Evolutionary conservation across 495 filamentous ascomycete species (phyloP), one percentile per base, ranked within the genome.

Genomic region (Annulohypoxylon stygium): DNA sequence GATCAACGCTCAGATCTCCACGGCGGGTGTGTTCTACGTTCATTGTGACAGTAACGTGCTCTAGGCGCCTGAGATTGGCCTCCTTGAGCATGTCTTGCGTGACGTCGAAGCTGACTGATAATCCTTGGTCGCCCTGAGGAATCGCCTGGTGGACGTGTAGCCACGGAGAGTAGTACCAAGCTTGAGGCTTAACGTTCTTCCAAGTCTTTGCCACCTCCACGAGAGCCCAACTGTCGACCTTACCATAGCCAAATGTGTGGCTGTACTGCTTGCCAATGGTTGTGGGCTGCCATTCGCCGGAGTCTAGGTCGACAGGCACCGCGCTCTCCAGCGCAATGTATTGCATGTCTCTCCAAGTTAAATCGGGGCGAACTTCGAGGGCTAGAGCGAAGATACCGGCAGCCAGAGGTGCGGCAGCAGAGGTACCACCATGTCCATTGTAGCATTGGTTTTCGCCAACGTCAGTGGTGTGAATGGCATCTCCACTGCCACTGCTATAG

Each of bases 11-110:
- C 37, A 99, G 79, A 79, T 99, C 96, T 18, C 96, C 96, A 69
- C 96, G 92, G 63, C 90, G 89, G 7, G 88, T 90, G 72, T 99
- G 96, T 61, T 90, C 86, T 50, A 97, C 86, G 75, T 99, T 99
- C 95, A 98, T 99, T 2, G 95, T 98, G 51, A 99, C 90, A 37
- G 95, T 97, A 64, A 99, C 91, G 83, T 99, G 96, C 81, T 99
- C 96, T 16, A 99, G 72, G 9, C 90, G 86, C 75, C 90, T 92
- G 9, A 99, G 79, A 76, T 99, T 99, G 53, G 95, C 94, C 14
- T 88, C 83, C 71, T 90, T 85, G 18, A 97, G 82, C 85, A 93
- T 91, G 10, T 93, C 87, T 39, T 86, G 75, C 10, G 92, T 97
- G 55, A 98, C 90, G 43, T 91, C 88, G 72, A 95, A 96, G 26